Evolutionary conservation across 148 eudicot genomes (phyloP).

Genomic region (Vaccinium myrtillus): DNA sequence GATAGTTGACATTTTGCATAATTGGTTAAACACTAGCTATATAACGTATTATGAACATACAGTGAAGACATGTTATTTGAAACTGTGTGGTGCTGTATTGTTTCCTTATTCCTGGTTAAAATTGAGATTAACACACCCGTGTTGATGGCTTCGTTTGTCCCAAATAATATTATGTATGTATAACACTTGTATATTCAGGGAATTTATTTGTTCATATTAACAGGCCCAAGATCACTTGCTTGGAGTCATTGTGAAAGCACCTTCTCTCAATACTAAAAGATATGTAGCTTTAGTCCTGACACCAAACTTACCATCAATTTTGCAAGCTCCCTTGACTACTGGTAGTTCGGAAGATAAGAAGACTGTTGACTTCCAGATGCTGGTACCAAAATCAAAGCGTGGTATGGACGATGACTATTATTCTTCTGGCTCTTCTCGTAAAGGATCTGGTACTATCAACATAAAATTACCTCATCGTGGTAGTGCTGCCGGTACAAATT

Average conservation of each 20-base stretch:
- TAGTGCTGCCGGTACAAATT: slow-evolving; percentile 68
- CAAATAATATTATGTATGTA: background rate
- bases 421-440: slow-evolving; percentile 60
- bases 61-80: too few relatives aligned
- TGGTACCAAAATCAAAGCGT: slow-evolving; percentile 82
- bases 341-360: slow-evolving; percentile 37
- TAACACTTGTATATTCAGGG: background rate
- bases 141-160: background rate
- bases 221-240: slow-evolving; percentile 91
- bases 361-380: slow-evolving; percentile 44
- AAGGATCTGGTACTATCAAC: slow-evolving; percentile 64
- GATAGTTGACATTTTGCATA: background rate
- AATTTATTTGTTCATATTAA: slow-evolving; percentile 20
- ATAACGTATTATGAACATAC: background rate
- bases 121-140: background rate
- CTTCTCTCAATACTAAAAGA: slow-evolving; percentile 52
- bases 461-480: slow-evolving; percentile 79
- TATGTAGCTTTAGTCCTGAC: slow-evolving; percentile 71
- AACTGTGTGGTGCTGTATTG: background rate
- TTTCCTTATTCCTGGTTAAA: background rate
- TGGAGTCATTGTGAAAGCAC: slow-evolving; percentile 72
- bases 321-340: slow-evolving; percentile 37
- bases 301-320: slow-evolving; percentile 58
- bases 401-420: slow-evolving; percentile 74
- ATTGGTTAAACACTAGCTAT: slow-evolving; percentile 7